phyloP scores from a whole-genome alignment of 1,284 basidiomycete genomes.

The Meripilus lineatus region DNA sequence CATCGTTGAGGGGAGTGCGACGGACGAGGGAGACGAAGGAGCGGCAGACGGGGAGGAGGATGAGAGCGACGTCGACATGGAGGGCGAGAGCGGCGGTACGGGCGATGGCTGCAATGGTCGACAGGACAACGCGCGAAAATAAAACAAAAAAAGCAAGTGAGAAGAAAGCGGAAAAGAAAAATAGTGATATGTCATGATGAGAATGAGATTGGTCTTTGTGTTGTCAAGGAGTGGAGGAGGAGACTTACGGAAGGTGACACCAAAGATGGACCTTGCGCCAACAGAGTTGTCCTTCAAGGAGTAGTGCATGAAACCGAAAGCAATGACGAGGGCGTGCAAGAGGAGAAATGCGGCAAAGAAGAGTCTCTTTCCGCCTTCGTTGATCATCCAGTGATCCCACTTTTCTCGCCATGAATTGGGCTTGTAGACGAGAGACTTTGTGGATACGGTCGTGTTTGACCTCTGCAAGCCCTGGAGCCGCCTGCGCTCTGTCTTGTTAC shows the following conservation, averaged over 20 bases:
- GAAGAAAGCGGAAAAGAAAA: not conserved
- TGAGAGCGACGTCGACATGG: constrained; percentile 85
- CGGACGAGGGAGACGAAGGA: constrained; percentile 86
- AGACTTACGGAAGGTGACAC: constrained; percentile 68
- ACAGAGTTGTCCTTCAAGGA: constrained; percentile 70
- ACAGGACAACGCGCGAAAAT: constrained; percentile 3
- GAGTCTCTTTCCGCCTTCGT: constrained; percentile 74
- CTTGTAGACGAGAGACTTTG: constrained; percentile 26
- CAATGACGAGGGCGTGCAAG: constrained; percentile 69
- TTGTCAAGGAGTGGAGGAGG: not conserved
- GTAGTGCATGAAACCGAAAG: constrained; percentile 75
- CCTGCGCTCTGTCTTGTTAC: constrained; percentile 76
- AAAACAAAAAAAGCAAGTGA: not conserved
- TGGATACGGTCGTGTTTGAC: constrained; percentile 35
- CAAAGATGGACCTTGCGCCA: constrained; percentile 63
- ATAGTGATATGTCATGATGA: too few relatives aligned
- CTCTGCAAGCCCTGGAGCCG: constrained; percentile 78
- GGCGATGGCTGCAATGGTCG: constrained; percentile 60
- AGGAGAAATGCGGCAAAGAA: constrained; percentile 77
- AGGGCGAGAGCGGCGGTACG: constrained; percentile 81
- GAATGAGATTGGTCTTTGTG: too few relatives aligned
- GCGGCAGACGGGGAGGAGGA: constrained; percentile 87
- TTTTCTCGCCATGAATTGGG: constrained; percentile 38
- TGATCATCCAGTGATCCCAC: constrained; percentile 82
- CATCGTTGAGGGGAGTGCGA: constrained; percentile 72